Base-by-base conservation (phyloP, 1,284 basidiomycete genomes). In the Gomphus bonarii region DNA sequence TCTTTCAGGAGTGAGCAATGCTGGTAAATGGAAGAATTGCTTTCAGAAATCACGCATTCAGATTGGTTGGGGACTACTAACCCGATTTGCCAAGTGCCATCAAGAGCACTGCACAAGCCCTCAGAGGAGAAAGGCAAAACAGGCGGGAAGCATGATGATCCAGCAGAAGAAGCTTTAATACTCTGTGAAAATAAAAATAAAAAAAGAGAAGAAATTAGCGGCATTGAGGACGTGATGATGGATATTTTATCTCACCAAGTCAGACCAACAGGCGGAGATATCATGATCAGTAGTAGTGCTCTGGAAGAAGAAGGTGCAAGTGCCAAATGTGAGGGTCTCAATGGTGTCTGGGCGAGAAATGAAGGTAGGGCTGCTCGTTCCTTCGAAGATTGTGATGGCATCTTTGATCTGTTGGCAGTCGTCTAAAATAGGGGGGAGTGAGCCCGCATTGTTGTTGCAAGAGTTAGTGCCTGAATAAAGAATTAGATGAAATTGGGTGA, bases 61-160 rank as follows among this genome's bases (percentile, higher is more conserved):
- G 30, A 40, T 31, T 18, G 14, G 5, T 35, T 12, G 18, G 38
- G 11, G 35, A 40, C 5, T 12, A 51, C 47, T 36, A 18, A 57
- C 55, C 48, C 49, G 1, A 51, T 49, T 22, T 20, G n/a, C 48
- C 47, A 57, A 35, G 5, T 36, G 48, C 20, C 25, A 16, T 33
- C 28, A 28, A 30, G 25, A 10, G 25, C 49, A 44, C 35, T 42
- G 55, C 55, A 57, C 35, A 57, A 11, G 42, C 55, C 55, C 38
- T 50, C 55, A 14, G 55, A 57, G 20, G 4, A 1, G 31, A 57
- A 20, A 18, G 55, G 55, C 40, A 38, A 18, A 20, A 57, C 55
- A 18, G 55, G 55, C 18, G 55, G 55, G 55, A 57, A 57, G 49
- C 55, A 57, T 30, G 31, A 35, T 36, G 55, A 33, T n/a, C 18